Evolutionary conservation across 2,329 filamentous ascomycete species (phyloP), one percentile per base, ranked within the genome.

Genomic region (Phialophora tarda): DNA sequence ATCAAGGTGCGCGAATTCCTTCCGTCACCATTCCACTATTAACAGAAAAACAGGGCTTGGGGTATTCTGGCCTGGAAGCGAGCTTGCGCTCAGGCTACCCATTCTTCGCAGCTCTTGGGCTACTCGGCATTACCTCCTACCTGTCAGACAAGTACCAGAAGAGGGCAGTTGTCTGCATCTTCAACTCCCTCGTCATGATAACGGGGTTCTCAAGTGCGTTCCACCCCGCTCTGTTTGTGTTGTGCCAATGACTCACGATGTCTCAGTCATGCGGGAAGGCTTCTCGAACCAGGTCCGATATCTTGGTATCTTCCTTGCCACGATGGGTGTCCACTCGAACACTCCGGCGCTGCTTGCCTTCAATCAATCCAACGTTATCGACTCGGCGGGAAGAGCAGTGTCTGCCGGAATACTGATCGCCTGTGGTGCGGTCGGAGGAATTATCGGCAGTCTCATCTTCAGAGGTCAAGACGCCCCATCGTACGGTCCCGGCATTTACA

Each of bases 391-490:
- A 53, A 59, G 66, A 30, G 59, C 59, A 11, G 58, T 68, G 1
- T 92, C 91, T 77, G 87, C 91, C 67, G 90, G 90, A 60, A 84
- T 91, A 64, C 28, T 65, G 14, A 61, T 62, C 57, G 61, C 48
- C 12, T 61, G 63, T n/a, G 84, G 8, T 4, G 91, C 90, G 1
- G 80, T 95, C 24, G 91, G 91, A 38, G 91, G 91, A 38, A 94
- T 95, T 69, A 85, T 86, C 0, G 91, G 90, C 26, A 87, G 85
- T 71, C 80, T 91, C 65, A 88, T 94, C 12, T 94, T 93, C 78
- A 83, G 88, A 71, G 70, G 68, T 17, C 73, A 77, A 65, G 76
- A 78, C 62, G 75, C 75, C 23, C 76, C 76, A 1, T 66, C 50
- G 17, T 78, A 78, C 61, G 65, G 71, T 21, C 76, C 76, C 11